These are phyloP conservation scores for Aspergillus fructus DNA, from an alignment of 2,329 filamentous ascomycete genomes.

Conservation along the genomic window DNA sequence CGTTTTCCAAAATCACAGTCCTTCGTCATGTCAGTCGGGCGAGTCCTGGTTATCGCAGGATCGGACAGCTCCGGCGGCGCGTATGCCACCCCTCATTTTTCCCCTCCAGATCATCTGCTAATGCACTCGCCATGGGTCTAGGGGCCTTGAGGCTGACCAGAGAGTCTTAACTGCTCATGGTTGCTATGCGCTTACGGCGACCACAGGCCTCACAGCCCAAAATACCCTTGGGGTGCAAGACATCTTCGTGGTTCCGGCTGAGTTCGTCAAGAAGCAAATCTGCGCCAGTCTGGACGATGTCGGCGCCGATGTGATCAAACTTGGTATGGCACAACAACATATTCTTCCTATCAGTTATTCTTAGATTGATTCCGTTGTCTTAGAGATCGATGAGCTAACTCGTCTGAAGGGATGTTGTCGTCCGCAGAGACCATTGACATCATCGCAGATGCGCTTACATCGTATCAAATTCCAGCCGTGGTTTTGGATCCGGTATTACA, in stretches of 20 bases:
- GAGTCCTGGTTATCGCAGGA: conserved; percentile 79
- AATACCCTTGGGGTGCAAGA: conserved; percentile 83
- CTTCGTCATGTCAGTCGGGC: conserved; percentile 39
- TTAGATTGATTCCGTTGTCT: not conserved
- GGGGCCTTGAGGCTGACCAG: conserved; percentile 92
- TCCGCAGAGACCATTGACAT: conserved; percentile 68
- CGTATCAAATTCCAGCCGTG: conserved; percentile 57
- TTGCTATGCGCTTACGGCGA: conserved; percentile 95
- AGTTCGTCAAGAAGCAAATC: conserved; percentile 81
- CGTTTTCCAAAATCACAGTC: too few relatives aligned
- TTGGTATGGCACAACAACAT: conserved; percentile 55
- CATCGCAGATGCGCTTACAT: conserved; percentile 63
- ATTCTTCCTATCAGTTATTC: not conserved
- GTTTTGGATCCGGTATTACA: conserved; percentile 72
- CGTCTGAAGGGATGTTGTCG: conserved; percentile 71
- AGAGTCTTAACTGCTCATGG: conserved; percentile 90
- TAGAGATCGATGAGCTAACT: not conserved
- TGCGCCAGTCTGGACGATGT: conserved; percentile 82
- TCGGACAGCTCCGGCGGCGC: conserved; percentile 91
- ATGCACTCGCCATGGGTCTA: conserved; percentile 41
- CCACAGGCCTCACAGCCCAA: conserved; percentile 92
- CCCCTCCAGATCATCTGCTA: conserved; percentile 11
- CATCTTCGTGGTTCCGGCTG: conserved; percentile 75
- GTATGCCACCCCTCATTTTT: conserved; percentile 50
- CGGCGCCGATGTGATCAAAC: conserved; percentile 86